Evolutionary conservation across 768 basidiomycete genomes (phyloP), one percentile per base, ranked within the genome.

Genomic region (Tricholoma saponaceum): DNA sequence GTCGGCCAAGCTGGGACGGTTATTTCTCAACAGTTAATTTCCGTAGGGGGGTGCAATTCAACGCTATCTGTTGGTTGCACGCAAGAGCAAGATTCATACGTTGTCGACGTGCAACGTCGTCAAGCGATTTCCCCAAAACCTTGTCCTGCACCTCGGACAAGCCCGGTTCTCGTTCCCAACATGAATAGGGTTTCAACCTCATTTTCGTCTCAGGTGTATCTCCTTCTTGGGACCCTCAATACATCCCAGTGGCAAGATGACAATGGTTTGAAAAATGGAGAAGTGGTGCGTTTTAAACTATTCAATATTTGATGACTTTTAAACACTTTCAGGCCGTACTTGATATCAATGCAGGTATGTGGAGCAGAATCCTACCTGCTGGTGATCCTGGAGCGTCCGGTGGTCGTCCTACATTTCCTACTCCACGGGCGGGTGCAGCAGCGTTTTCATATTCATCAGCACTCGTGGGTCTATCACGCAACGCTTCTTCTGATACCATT

Each of bases 331-430:
- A 88, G 86, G 85, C 80, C 56, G 74, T 92, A 12, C 71, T 91
- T 37, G 82, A 90, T 60, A 74, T 78, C 30, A 72, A 76, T 32
- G 80, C 83, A 2, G 86, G 81, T 5, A 73, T 79, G 8, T 92
- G 89, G 91, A 84, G 82, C 49, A 81, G 90, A 62, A 69, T 90
- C 16, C 69, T 92, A 33, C 90, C 90, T 37, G 78, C 90, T 33
- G 89, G 89, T 33, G 90, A 92, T 67, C 90, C 91, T 43, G 79
- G 76, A 16, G 70, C 74, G n/a, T 64, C 75, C 18, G 81, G 81
- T 35, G 81, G 80, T 39, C 68, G 66, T 13, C 72, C 72, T 6
- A 63, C 77, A 18, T 88, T 80, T 66, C 91, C 91, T 7, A 74
- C 76, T 25, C 84, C 88, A 44, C 85, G 91, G 50, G 78, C 85